A percentile compares a stretch with the other conserved stretches of the same genome.
Conservation (phyloP, 1,284 basidiomycete genomes). For the Trametes versicolor region DNA sequence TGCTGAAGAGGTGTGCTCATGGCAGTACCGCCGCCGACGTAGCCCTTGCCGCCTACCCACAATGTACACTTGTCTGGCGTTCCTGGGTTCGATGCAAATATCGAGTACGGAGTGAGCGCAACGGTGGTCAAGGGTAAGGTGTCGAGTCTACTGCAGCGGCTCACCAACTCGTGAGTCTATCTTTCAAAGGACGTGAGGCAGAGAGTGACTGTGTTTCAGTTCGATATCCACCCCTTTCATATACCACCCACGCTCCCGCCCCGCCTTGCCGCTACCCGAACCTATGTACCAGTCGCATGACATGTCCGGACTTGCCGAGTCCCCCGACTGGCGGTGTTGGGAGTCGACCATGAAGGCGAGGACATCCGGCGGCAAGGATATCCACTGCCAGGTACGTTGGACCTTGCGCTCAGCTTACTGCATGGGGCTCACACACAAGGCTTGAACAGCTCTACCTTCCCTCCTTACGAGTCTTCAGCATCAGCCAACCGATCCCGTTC, state of each 20-base stretch:
- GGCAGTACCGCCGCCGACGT: not conserved
- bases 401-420: not conserved
- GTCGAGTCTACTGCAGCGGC: constrained; percentile 34
- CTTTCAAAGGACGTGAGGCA: not conserved
- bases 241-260: constrained; percentile 73
- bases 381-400: constrained; percentile 52
- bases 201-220: constrained; percentile 37
- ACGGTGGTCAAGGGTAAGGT: constrained; percentile 39
- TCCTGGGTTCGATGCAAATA: constrained; percentile 64
- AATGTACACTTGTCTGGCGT: constrained; percentile 71
- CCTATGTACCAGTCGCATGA: constrained; percentile 47
- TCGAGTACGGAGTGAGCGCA: constrained; percentile 41
- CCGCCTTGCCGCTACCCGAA: constrained; percentile 61
- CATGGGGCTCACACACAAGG: not conserved
- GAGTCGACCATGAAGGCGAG: constrained; percentile 55
- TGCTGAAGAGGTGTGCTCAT: not conserved
- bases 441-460: constrained; percentile 59
- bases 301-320: constrained; percentile 50
- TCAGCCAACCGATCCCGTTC: constrained; percentile 70
- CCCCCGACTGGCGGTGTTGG: constrained; percentile 62
- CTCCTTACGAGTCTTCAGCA: constrained; percentile 63
- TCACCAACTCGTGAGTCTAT: constrained; percentile 38
- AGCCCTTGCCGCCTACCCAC: constrained; percentile 70
- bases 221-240: constrained; percentile 67
- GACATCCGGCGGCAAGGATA: constrained; percentile 51